Evolutionary conservation across 768 basidiomycete species (phyloP), one percentile per base, ranked within the genome.

Genomic region (Serpula lacrymans): DNA sequence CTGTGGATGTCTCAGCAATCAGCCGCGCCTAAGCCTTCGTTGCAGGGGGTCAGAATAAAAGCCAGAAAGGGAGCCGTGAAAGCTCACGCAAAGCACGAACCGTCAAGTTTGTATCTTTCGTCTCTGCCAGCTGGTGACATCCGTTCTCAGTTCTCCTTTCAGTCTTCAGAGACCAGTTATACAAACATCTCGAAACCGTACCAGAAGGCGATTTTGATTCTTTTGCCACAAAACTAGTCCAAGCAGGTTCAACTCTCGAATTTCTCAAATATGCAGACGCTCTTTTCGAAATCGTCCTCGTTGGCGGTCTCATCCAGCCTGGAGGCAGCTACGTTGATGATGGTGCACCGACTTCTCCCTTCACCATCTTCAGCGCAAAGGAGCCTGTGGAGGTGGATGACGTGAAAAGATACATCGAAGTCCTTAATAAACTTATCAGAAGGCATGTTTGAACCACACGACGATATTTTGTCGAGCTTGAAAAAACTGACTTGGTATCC

Each of bases 261-360:
- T 85, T 82, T 58, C 82, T 94, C 65, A 96, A 96, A 71, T 97
- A 98, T 83, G 88, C 91, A 67, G 93, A 96, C 54, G 77, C 85
- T 41, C 83, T 98, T 54, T 98, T 96, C 67, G 94, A 99, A 69
- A 80, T 96, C 70, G 77, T 97, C 60, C 79, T 99, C 56, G 86
- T 93, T 57, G 95, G 95, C 35, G 91, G 92, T 29, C 84, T 99
- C 48, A 81, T 99, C 54, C 94, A 97, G 66, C 96, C 95, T 14
- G 95, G 95, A 37, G 95, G 95, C 45, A 80, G 72, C 54, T 93
- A 88, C 67, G 55, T 97, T 65, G 92, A 96, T 43, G 89, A 92
- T 46, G 82, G 81, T 35, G 83, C 86, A 16, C 86, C 89, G 21
- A 72, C 80, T 11, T 92, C 85, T 26, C 89, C 93, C 27, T 94